Percentiles rank a stretch among this genome's conserved stretches.
phyloP scores from a whole-genome alignment of 768 basidiomycete genomes.

The Pluteus cervinus region DNA sequence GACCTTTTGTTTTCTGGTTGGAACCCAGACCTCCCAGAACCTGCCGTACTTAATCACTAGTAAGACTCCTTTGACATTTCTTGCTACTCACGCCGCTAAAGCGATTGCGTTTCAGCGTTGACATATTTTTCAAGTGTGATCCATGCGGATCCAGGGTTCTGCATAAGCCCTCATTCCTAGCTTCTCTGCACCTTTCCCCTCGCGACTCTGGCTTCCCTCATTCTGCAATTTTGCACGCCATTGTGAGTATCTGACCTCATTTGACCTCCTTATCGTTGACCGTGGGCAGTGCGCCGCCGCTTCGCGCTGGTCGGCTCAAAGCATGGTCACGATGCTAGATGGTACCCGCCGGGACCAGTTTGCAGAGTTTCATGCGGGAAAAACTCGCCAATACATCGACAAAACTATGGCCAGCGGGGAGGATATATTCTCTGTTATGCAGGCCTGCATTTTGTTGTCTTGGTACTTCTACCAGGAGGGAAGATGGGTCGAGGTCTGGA shows the following conservation, averaged over 20 bases:
- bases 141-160: slow-evolving; percentile 83
- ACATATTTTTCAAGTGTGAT: slow-evolving; percentile 84
- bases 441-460: slow-evolving; percentile 78
- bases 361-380: slow-evolving; percentile 81
- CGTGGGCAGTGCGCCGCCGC: slow-evolving; percentile 65
- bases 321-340: slow-evolving; percentile 60
- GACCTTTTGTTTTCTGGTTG: slow-evolving; percentile 72
- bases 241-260: slow-evolving; percentile 39
- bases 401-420: slow-evolving; percentile 86
- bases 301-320: slow-evolving; percentile 76
- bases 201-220: slow-evolving; percentile 83
- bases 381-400: slow-evolving; percentile 84
- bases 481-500: slow-evolving; percentile 88
- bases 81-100: slow-evolving; percentile 6
- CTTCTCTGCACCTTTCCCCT: slow-evolving; percentile 76
- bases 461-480: slow-evolving; percentile 94
- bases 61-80: slow-evolving; percentile 29
- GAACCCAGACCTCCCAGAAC: slow-evolving; percentile 83
- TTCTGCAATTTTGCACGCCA: slow-evolving; percentile 85
- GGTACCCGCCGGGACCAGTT: slow-evolving; percentile 79
- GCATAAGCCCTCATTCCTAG: slow-evolving; percentile 74
- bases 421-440: slow-evolving; percentile 82
- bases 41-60: slow-evolving; percentile 69
- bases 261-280: slow-evolving; percentile 4
- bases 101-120: slow-evolving; percentile 51